Conservation (phyloP, 495 filamentous ascomycete species). For the Usnea hakonensis region DNA sequence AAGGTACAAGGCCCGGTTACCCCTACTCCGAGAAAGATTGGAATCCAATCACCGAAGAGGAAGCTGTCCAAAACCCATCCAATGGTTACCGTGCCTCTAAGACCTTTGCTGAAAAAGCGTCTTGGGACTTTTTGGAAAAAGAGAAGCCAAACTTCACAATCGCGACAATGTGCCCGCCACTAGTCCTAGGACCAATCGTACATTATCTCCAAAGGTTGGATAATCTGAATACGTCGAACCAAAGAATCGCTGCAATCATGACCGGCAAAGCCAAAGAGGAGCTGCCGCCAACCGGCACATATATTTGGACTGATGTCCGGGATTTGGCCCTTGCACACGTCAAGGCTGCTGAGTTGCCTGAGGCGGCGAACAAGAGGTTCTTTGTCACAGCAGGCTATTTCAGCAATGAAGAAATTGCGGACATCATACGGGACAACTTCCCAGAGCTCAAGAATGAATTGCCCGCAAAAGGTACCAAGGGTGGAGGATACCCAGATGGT, state of each 20-base stretch:
- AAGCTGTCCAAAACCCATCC: slow-evolving; percentile 46
- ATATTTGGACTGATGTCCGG: slow-evolving; percentile 60
- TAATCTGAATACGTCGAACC: slow-evolving; percentile 61
- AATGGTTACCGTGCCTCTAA: slow-evolving; percentile 66
- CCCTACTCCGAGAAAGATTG: slow-evolving; percentile 68
- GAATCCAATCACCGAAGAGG: slow-evolving; percentile 73
- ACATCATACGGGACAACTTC: slow-evolving; percentile 57
- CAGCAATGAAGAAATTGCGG: slow-evolving; percentile 56
- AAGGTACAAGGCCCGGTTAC: slow-evolving; percentile 42
- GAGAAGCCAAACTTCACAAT: slow-evolving; percentile 73
- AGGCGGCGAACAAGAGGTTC: slow-evolving; percentile 63
- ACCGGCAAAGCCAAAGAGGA: slow-evolving; percentile 59
- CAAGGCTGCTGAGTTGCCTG: slow-evolving; percentile 55
- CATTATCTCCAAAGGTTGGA: slow-evolving; percentile 59
- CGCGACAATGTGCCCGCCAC: slow-evolving; percentile 60
- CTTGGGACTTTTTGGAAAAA: slow-evolving; percentile 74
- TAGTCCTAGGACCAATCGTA: slow-evolving; percentile 66
- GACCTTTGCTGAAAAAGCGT: slow-evolving; percentile 59
- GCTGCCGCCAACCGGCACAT: slow-evolving; percentile 47
- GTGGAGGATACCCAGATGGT: slow-evolving; percentile 32
- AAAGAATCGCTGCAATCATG: slow-evolving; percentile 46
- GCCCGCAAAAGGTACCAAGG: slow-evolving; percentile 40
- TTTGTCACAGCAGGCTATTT: slow-evolving; percentile 58
- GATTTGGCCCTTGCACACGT: slow-evolving; percentile 69
- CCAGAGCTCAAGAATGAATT: slow-evolving; percentile 56